Evolutionary conservation across 2,329 filamentous ascomycete species (phyloP), one percentile per base, ranked within the genome.

Genomic region (Pseudocercospora fuligena): DNA sequence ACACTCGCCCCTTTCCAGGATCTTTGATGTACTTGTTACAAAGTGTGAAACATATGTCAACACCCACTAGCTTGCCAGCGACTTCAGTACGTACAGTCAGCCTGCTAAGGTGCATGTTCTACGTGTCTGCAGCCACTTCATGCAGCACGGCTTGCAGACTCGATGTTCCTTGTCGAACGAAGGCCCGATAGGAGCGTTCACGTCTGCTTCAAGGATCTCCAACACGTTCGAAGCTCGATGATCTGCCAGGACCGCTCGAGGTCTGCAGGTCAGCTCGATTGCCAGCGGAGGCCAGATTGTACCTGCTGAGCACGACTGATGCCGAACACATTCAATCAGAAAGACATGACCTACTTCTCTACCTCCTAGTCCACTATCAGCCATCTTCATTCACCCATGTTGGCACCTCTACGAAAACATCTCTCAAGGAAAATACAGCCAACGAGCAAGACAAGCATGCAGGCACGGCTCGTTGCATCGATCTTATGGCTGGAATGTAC

Each of bases 51-150:
- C 51, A 54, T 27, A 54, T 54, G 51, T 27, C 21, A 25, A 25
- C 51, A 54, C 51, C 51, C 51, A 54, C 51, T 54, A 54, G 51
- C 51, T 54, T 23, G 51, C 51, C 51, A 25, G 25, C 51, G 51
- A 54, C 51, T 54, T 54, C 25, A 25, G 16, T 16, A 54, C 23
- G 14, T 27, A 29, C 51, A 16, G 51, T 29, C 51, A 54, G 51
- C 51, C 23, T 29, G 25, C 51, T n/a, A 54, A 27, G 14, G 51
- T 25, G 16, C 12, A 54, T 29, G 51, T 54, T 27, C 51, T 25
- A 54, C 25, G 51, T 27, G 19, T 29, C 51, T 54, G 51, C 51
- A 54, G 51, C 51, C 51, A 54, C 51, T 29, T 40, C 36, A 54
- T 53, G 49, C 49, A 53, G 19, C 19, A 23, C 47, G 47, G 47